Evolutionary conservation across 2,329 filamentous ascomycete genomes (phyloP).

Genomic region (Rugonectria rugulosa): DNA sequence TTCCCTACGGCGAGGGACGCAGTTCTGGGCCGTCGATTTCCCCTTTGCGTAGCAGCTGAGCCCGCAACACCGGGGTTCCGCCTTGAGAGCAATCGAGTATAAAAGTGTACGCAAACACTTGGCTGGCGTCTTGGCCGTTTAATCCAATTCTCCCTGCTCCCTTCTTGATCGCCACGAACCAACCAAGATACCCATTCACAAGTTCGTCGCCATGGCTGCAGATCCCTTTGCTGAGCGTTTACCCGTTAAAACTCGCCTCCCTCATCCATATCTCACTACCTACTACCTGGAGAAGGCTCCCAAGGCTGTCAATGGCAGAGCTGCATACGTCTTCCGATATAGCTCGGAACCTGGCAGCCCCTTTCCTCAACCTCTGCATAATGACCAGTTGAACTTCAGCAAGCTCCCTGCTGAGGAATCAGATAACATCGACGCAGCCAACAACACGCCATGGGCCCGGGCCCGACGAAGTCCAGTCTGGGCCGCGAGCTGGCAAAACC

Average conservation of each 20-base stretch:
- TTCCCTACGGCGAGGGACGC: not conserved
- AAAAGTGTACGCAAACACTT: not conserved
- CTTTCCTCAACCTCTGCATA: constrained; percentile 31
- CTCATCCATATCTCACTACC: constrained; percentile 33
- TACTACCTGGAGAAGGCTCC: constrained; percentile 33
- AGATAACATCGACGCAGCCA: constrained; percentile 34
- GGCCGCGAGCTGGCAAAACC: constrained; percentile 49
- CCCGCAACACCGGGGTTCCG: constrained; percentile 9
- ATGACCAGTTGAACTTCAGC: constrained; percentile 29
- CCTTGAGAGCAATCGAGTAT: not conserved
- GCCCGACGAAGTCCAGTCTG: constrained; percentile 56
- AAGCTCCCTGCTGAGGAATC: constrained; percentile 28
- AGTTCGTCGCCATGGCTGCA: constrained; percentile 27
- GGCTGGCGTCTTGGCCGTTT: not conserved
- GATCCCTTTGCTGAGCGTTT: constrained; percentile 31
- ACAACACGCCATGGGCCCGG: constrained; percentile 57
- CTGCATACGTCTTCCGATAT: constrained; percentile 32
- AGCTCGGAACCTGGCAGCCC: constrained; percentile 25
- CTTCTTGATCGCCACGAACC: too few species aligned
- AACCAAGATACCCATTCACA: not conserved
- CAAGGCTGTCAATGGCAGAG: constrained; percentile 20
- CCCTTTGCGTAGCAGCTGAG: not conserved
- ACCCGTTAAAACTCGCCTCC: constrained; percentile 54
- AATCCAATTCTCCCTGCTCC: not conserved
- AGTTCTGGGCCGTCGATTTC: not conserved